Percentiles rank a stretch among this genome's conserved stretches.
Conservation (phyloP, 2,329 filamentous ascomycete genomes). For the Fusarium compactum region DNA sequence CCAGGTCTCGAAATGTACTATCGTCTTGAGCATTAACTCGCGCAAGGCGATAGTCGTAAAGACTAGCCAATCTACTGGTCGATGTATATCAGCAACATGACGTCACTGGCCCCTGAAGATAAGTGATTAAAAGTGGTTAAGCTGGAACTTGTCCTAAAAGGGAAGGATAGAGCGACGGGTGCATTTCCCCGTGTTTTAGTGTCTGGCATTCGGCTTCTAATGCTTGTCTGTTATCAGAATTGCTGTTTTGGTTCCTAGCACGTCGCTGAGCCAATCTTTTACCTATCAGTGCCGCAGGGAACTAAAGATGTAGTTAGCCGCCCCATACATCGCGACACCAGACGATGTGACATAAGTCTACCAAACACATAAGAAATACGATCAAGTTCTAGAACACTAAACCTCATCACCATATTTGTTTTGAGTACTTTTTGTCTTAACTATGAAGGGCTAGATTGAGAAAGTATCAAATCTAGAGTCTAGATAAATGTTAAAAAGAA, state of each 20-base stretch:
- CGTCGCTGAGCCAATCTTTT: too few relatives aligned
- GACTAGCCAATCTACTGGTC: neutral
- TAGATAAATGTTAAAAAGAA: neutral
- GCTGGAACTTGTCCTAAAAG: neutral
- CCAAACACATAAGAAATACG: neutral
- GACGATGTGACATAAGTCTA: neutral
- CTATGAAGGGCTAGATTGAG: too few relatives aligned
- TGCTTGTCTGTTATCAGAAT: neutral
- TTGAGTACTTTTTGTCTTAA: neutral
- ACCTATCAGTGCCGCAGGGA: neutral
- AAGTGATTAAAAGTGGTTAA: neutral
- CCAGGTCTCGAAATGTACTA: neutral
- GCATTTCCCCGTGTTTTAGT: slow-evolving; percentile 5
- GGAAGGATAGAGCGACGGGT: slow-evolving; percentile 3
- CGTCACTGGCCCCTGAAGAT: neutral
- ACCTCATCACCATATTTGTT: neutral
- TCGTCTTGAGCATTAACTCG: too few relatives aligned
- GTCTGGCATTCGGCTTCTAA: neutral
- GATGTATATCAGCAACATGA: neutral
- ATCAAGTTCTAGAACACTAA: neutral
- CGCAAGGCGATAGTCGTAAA: neutral
- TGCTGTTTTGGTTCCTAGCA: neutral
- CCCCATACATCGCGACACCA: neutral
- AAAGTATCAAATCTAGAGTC: neutral
- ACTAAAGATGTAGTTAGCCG: neutral